Percentiles rank a stretch among this genome's conserved stretches.
These are phyloP conservation scores for Medicago lupulina DNA, from an alignment of 306 rosid species.

Conservation along the genomic window DNA sequence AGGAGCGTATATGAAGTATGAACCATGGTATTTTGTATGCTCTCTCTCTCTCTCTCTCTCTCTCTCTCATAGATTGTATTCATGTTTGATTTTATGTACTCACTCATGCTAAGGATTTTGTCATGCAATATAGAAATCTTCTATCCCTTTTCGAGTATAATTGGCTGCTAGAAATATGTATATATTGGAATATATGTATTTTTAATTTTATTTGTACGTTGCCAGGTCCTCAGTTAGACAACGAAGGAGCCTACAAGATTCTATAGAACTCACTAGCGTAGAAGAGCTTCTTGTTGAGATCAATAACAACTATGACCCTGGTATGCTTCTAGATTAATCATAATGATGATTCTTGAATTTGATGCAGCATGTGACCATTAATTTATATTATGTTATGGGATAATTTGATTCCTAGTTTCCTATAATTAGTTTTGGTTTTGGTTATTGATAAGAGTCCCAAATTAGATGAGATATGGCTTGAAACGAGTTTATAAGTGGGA, in stretches of 20 bases:
- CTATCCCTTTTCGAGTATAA: neutral
- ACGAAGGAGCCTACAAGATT: slow-evolving; percentile 87
- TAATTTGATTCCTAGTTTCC: slow-evolving; percentile 1
- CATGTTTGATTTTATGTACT: neutral
- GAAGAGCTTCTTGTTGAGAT: slow-evolving; percentile 81
- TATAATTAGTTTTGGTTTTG: neutral
- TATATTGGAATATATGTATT: neutral
- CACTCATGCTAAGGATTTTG: neutral
- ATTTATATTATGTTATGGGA: neutral
- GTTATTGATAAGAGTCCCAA: neutral
- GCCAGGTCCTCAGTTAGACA: slow-evolving; percentile 80
- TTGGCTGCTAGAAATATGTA: neutral
- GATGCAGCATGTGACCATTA: slow-evolving; percentile 5
- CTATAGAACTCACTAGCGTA: slow-evolving; percentile 73
- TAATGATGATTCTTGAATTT: slow-evolving; percentile 10
- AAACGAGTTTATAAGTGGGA: neutral
- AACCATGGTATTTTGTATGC: neutral
- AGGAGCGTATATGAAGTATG: no score
- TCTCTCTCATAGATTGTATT: neutral
- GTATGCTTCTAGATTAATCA: slow-evolving; percentile 48
- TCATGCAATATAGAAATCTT: neutral
- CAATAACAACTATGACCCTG: slow-evolving; percentile 68
- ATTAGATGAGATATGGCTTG: neutral
- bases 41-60: neutral
- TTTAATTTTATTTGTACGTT: slow-evolving; percentile 37